Evolutionary conservation across 2,329 filamentous ascomycete species (phyloP).

Genomic region (Didymella pinodella): DNA sequence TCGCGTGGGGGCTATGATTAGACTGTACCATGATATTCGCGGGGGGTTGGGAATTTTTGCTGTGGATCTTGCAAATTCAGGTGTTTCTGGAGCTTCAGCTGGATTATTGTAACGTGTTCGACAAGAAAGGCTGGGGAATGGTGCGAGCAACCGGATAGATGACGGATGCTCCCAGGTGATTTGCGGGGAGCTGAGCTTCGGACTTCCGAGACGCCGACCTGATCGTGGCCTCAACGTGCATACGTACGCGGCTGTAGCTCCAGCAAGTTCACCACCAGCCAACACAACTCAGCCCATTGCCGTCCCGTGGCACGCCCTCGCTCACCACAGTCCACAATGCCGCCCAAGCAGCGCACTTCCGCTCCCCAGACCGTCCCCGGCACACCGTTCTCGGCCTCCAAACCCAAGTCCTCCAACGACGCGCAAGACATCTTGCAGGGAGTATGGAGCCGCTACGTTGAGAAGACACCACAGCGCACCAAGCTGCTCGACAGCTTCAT

Average conservation of each 20-base stretch:
- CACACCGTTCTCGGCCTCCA: slow-evolving; percentile 31
- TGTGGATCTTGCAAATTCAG: not conserved
- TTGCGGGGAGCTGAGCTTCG: slow-evolving; percentile 29
- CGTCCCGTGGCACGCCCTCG: not conserved
- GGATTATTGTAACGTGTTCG: not conserved
- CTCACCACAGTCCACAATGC: slow-evolving; percentile 32
- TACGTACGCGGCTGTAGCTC: slow-evolving; percentile 17
- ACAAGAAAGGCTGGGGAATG: slow-evolving; percentile 4
- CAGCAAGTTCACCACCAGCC: slow-evolving; percentile 21
- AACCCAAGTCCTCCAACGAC: slow-evolving; percentile 43
- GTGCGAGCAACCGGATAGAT: slow-evolving; percentile 10
- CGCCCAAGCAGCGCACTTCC: slow-evolving; percentile 44
- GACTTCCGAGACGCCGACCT: slow-evolving; percentile 24
- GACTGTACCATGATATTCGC: slow-evolving; percentile 8
- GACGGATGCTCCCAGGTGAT: slow-evolving; percentile 9
- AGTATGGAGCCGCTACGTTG: slow-evolving; percentile 79
- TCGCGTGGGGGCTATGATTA: not conserved
- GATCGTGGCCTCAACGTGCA: slow-evolving; percentile 38
- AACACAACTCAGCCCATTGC: slow-evolving; percentile 21
- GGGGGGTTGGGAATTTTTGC: not conserved
- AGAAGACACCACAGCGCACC: slow-evolving; percentile 85
- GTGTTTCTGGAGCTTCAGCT: slow-evolving; percentile 4
- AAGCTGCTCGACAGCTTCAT: slow-evolving; percentile 94
- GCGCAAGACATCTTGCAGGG: slow-evolving; percentile 69
- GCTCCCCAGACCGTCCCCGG: slow-evolving; percentile 27